Evolutionary conservation across 2,329 filamentous ascomycete species (phyloP).

Genomic region (Colletotrichum siamense): DNA sequence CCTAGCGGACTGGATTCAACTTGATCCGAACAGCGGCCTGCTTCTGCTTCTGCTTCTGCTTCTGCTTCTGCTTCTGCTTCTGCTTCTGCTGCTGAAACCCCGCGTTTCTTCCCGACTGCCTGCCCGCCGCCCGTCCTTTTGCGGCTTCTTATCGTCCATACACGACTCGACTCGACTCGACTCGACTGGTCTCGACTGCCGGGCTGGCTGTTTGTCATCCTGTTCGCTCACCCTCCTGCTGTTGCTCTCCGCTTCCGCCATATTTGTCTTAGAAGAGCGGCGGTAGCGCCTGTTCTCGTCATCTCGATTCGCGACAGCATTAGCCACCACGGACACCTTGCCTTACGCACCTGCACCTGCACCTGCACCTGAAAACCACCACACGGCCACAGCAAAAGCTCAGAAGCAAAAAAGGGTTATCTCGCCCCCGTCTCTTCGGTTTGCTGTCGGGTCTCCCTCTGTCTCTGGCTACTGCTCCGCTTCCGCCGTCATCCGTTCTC

Average conservation of each 20-base stretch:
- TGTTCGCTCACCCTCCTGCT: neutral
- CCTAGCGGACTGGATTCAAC: neutral
- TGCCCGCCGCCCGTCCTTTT: neutral
- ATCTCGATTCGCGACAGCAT: slow-evolving; percentile 15
- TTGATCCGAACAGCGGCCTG: neutral
- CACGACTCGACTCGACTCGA: neutral
- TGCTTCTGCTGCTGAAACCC: neutral
- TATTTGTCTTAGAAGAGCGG: slow-evolving; percentile 10
- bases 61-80: neutral
- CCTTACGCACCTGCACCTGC: neutral
- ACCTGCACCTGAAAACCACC: neutral
- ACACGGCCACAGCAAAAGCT: neutral
- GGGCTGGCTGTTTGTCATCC: neutral
- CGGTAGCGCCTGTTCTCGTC: slow-evolving; percentile 11
- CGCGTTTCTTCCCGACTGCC: neutral
- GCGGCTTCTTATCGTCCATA: neutral
- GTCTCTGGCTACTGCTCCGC: neutral
- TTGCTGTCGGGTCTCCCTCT: neutral
- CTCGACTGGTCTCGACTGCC: neutral
- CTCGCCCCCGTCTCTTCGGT: neutral
- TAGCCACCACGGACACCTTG: neutral
- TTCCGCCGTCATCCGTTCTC: slow-evolving; percentile 16
- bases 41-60: neutral
- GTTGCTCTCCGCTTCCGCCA: neutral
- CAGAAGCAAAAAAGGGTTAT: neutral